Base-by-base conservation (phyloP, 352 stramenopile species). In the Phytophthora foliorum region DNA sequence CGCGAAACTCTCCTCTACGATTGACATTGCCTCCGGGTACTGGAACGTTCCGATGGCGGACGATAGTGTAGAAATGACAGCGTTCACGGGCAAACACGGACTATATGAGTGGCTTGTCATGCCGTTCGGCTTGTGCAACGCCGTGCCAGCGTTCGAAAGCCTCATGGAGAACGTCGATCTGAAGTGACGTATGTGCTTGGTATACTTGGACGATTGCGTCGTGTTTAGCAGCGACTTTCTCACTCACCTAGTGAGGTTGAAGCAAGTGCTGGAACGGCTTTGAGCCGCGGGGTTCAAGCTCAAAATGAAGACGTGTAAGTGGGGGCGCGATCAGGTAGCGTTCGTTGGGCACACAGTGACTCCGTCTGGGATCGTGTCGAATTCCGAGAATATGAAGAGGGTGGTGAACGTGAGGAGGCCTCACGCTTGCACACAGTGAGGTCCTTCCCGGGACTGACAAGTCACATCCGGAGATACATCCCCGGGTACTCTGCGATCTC, bases 121-220 rank as follows among this genome's bases (percentile, higher is more conserved):
- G 51, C 50, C 51, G 1, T 58, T 58, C 22, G 51, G 51, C 0
- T 27, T 61, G 0, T 61, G 39, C 6, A 61, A 61, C n/a, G 54
- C 39, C 4, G 54, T 61, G 3, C 54, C 54, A 0, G 54, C 54
- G 1, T 61, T 61, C 6, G 39, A 52, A 19, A 9, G 39, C 1
- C n/a, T 61, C 0, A 52, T 58, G 51, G 31, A 58, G 14, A 58
- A 46, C 10, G 34, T 48, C 1, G n/a, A n/a, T n/a, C n/a, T n/a
- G n/a, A n/a, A n/a, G n/a, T n/a, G n/a, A n/a, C n/a, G n/a, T n/a
- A n/a, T n/a, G n/a, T n/a, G n/a, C n/a, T 3, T 58, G 4, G 34
- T 39, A 17, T n/a, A n/a, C n/a, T n/a, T n/a, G 34, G 34, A 39
- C 34, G 11, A n/a, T n/a, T n/a, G n/a, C n/a, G n/a, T n/a, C n/a